Percentiles rank a stretch among this genome's conserved stretches.
These are phyloP conservation scores for Ceratocystis huliohia DNA, from an alignment of 2,329 filamentous ascomycete species.

Conservation along the genomic window DNA sequence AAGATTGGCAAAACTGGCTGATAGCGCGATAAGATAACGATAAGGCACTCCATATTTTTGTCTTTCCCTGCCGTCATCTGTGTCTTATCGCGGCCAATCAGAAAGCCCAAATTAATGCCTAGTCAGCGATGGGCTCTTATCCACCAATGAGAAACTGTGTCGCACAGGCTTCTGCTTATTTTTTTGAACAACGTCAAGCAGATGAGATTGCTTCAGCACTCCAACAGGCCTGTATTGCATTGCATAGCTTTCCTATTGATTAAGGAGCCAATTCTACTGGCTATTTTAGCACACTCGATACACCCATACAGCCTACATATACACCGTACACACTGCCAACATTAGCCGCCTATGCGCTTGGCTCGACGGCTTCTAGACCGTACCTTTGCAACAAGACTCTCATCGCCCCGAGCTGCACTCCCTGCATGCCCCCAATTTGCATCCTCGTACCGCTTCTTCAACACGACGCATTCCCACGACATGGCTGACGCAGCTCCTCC, in stretches of 20 bases:
- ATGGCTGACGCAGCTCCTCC: slow-evolving; percentile 12
- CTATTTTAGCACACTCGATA: not conserved
- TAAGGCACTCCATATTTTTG: not conserved
- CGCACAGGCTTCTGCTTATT: not conserved
- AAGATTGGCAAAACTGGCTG: not conserved
- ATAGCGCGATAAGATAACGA: slow-evolving; percentile 10
- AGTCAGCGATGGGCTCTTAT: not conserved
- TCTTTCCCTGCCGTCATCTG: not conserved
- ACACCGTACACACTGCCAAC: not conserved
- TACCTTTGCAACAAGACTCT: not conserved
- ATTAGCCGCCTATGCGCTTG: slow-evolving; percentile 13
- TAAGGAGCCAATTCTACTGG: not conserved
- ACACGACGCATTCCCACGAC: not conserved
- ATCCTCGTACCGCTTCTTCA: not conserved
- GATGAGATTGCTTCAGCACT: too few relatives aligned
- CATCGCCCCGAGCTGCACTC: not conserved
- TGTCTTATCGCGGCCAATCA: slow-evolving; percentile 14
- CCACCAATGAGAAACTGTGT: not conserved
- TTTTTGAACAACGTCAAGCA: not conserved
- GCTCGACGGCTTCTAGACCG: not conserved
- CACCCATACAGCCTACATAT: not conserved
- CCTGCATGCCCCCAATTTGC: not conserved
- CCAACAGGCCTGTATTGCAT: too few relatives aligned
- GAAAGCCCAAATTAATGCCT: not conserved
- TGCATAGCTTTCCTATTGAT: too few relatives aligned